Evolutionary conservation across 257 asterid species (phyloP), one percentile per base, ranked within the genome.

Genomic region (Ocimum tenuiflorum): DNA sequence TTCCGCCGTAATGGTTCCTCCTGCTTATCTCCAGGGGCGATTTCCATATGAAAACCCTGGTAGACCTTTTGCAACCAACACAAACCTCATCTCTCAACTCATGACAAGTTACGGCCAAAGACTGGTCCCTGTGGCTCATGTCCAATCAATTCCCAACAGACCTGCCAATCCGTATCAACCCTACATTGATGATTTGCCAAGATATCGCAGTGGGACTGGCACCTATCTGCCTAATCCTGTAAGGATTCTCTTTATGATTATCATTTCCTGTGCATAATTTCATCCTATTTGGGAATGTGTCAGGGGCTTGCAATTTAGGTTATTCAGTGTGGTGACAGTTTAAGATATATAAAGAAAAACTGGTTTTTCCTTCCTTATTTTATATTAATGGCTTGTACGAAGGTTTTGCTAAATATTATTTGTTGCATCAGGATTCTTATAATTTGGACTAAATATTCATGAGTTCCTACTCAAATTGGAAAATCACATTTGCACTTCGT

Each of bases 141-240:
- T 73, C 48, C 96, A 81, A 69, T 76, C 99, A 54, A 86, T 77
- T 72, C 50, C 99, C 8, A 63, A 60, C 69, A 81, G 91, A 76
- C 87, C 92, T 71, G 78, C 83, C 29, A 83, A 79, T 76, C 68
- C 82, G 65, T 94, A 82, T 81, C 99, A 80, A 63, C 81, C 42
- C 19, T 83, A 79, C 72, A 73, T 74, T 23, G 97, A 94, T 69
- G 96, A 85, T 57, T 68, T 85, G 79, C 97, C 96, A 23, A 82
- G 95, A 79, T 82, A 82, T 63, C 95, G 95, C 58, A 84, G 87
- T 18, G 99, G 99, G 79, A 94, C 99, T 19, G 99, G 99, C 71
- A 90, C 96, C 35, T 94, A 90, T 80, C 83, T 90, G 75, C 99
- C 99, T 17, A 88, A 91, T 85, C 96, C 94, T 69, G 99, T 94